Percentiles rank a stretch among this genome's conserved stretches.
phyloP scores from a whole-genome alignment of 176 grass and related monocot genomes.

The Phoenix roebelenii region DNA sequence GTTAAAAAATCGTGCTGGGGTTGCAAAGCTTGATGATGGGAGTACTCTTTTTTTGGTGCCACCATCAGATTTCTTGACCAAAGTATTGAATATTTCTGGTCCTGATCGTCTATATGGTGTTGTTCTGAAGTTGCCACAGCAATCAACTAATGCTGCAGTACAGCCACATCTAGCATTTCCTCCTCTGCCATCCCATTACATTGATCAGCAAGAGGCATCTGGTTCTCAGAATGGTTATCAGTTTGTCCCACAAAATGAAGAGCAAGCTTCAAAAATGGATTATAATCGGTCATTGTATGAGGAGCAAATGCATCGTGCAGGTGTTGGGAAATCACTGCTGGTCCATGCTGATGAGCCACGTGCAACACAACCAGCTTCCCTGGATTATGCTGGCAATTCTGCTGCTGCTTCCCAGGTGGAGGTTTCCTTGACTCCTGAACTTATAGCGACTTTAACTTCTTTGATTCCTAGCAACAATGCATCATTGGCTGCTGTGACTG shows the following conservation, averaged over 20 bases:
- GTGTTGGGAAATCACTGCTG: constrained; percentile 8
- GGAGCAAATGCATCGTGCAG: constrained; percentile 11
- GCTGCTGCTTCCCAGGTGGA: constrained; percentile 32
- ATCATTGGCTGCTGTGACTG: constrained; percentile 23
- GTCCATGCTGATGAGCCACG: constrained; percentile 28
- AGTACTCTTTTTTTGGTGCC: constrained; percentile 85
- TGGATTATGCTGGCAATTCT: constrained; percentile 16
- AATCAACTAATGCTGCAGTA: constrained; percentile 22
- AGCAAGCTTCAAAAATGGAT: constrained; percentile 22
- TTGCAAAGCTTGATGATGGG: constrained; percentile 76
- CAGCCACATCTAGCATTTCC: constrained; percentile 35
- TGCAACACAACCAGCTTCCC: constrained; percentile 26
- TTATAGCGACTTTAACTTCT: constrained; percentile 69
- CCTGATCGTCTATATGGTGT: constrained; percentile 88
- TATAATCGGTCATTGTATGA: constrained; percentile 29
- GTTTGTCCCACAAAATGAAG: constrained; percentile 18
- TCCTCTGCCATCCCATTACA: constrained; percentile 23
- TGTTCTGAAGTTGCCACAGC: constrained; percentile 66
- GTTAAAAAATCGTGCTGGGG: constrained; percentile 79
- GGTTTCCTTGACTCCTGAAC: constrained; percentile 59
- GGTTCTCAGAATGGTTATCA: constrained; percentile 33
- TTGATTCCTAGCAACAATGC: constrained; percentile 46
- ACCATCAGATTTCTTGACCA: constrained; percentile 71
- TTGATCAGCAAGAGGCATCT: constrained; percentile 28
- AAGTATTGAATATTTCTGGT: constrained; percentile 67